Conservation (phyloP, 768 basidiomycete genomes). For the Tulasnella sp. region DNA sequence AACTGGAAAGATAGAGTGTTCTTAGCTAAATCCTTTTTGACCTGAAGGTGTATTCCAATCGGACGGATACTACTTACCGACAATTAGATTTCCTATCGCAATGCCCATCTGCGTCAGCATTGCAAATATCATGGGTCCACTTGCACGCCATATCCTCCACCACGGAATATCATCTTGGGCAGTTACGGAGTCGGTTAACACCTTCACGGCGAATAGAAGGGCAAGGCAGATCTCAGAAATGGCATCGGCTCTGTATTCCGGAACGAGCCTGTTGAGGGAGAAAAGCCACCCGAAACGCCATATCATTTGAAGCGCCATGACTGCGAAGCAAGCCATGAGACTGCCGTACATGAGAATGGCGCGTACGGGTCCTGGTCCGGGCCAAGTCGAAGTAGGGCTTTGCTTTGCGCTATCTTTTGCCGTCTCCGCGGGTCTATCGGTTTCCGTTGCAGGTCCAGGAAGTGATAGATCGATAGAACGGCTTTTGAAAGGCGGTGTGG, state of each 20-base stretch:
- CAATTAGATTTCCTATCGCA: slow-evolving; percentile 48
- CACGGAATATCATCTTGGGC: slow-evolving; percentile 31
- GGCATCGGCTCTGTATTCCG: slow-evolving; percentile 51
- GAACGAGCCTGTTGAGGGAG: slow-evolving; percentile 31
- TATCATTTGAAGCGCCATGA: slow-evolving; percentile 52
- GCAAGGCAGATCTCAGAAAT: slow-evolving; percentile 53
- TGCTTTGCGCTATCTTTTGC: not conserved
- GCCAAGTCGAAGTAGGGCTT: slow-evolving; percentile 35
- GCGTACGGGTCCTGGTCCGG: slow-evolving; percentile 53
- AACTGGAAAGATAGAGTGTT: slow-evolving; percentile 38
- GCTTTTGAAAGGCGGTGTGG: slow-evolving; percentile 9
- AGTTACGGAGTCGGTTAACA: slow-evolving; percentile 46
- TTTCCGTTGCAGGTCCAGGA: not conserved
- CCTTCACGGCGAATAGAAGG: slow-evolving; percentile 52
- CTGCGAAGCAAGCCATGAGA: slow-evolving; percentile 39
- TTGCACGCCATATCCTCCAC: slow-evolving; percentile 41
- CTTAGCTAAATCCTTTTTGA: not conserved
- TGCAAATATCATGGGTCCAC: slow-evolving; percentile 45
- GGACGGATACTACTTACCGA: slow-evolving; percentile 41
- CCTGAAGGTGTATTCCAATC: not conserved
- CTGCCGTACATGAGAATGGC: slow-evolving; percentile 45
- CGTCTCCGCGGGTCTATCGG: not conserved
- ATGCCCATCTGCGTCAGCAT: slow-evolving; percentile 46
- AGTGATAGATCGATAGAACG: not conserved
- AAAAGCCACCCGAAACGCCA: slow-evolving; percentile 47